phyloP scores from a whole-genome alignment of 108 stramenopile species.

The Discostella pseudostelligera region DNA sequence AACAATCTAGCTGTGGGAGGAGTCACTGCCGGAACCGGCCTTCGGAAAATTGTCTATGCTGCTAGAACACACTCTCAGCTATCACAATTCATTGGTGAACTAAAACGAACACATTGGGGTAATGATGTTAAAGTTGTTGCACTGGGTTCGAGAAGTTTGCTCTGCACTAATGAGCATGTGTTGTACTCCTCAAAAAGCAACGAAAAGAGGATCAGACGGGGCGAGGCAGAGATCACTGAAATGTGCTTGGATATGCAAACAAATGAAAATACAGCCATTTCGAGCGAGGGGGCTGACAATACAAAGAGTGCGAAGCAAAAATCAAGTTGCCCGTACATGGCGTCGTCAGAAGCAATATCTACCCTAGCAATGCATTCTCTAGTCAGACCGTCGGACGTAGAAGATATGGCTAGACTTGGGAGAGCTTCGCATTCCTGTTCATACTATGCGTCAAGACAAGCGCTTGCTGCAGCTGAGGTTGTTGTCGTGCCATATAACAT shows the following conservation, averaged over 20 bases:
- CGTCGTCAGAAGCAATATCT: conserved; percentile 54
- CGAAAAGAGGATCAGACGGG: conserved; percentile 17
- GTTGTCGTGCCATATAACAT: conserved; percentile 91
- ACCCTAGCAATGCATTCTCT: conserved; percentile 84
- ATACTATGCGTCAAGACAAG: conserved; percentile 90
- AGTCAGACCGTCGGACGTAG: conserved; percentile 82
- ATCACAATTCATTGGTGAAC: conserved; percentile 92
- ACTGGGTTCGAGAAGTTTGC: conserved; percentile 79
- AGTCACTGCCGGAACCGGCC: conserved; percentile 50
- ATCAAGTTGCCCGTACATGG: conserved; percentile 65
- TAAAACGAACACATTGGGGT: conserved; percentile 72
- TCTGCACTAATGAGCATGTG: conserved; percentile 82
- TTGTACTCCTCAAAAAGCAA: conserved; percentile 13
- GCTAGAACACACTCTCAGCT: conserved; percentile 97
- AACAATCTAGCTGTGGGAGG: conserved; percentile 32
- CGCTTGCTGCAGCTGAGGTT: conserved; percentile 85
- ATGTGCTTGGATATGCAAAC: conserved; percentile 92
- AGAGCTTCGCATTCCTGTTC: conserved; percentile 77
- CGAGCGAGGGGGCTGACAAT: too few species aligned
- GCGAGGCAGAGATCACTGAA: conserved; percentile 85
- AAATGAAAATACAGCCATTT: conserved; percentile 17
- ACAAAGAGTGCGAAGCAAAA: conserved; percentile 12
- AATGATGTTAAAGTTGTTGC: conserved; percentile 73
- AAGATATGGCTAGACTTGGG: conserved; percentile 83
- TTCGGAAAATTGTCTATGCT: conserved; percentile 83